A percentile compares a stretch with the other conserved stretches of the same genome.
These are phyloP conservation scores for Hygrocybe punicea DNA, from an alignment of 768 basidiomycete genomes.

Conservation along the genomic window DNA sequence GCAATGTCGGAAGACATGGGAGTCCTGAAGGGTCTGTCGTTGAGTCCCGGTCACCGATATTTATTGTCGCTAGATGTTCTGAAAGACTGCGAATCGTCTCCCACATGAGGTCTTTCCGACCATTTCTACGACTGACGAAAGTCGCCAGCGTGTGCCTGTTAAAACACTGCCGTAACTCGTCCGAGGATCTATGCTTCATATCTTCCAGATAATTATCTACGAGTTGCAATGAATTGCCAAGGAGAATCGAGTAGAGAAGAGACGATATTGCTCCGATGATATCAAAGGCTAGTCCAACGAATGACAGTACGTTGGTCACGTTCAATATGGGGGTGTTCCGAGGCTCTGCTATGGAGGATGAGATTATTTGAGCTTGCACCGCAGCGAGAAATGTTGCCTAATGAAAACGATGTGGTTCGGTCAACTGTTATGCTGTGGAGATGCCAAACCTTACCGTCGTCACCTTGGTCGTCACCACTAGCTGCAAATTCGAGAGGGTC, in stretches of 20 bases:
- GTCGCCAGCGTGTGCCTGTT: background rate
- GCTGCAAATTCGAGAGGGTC: background rate
- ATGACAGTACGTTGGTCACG: background rate
- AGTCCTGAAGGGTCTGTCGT: background rate
- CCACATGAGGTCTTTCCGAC: background rate
- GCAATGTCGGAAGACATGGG: background rate
- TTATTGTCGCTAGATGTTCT: background rate
- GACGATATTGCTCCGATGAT: background rate
- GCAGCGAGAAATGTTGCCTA: background rate
- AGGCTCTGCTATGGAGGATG: background rate
- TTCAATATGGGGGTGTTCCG: background rate
- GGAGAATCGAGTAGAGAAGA: background rate
- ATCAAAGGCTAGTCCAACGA: background rate
- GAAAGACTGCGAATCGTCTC: background rate
- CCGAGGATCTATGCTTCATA: background rate
- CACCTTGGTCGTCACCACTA: background rate
- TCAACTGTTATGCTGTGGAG: background rate
- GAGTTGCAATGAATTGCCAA: background rate
- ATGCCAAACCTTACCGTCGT: background rate
- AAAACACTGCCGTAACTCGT: background rate
- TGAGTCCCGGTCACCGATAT: background rate
- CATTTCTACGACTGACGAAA: background rate
- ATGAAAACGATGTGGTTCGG: background rate
- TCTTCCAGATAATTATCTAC: background rate
- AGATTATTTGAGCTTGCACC: background rate